Evolutionary conservation across 805 yeast species (phyloP).

Genomic region (Saccharomycopsis amapae): DNA sequence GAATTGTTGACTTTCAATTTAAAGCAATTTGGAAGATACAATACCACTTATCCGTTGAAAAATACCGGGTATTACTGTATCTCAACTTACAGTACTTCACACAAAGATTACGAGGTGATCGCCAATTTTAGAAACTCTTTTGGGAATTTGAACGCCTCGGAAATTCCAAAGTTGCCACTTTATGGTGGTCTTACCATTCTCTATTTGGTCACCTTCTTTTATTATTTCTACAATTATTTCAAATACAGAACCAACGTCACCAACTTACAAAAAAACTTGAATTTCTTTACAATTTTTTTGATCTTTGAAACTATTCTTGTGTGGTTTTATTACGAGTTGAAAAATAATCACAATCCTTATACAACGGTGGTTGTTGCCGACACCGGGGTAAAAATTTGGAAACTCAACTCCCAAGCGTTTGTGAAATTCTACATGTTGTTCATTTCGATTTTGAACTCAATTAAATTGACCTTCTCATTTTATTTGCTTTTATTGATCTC

Average conservation of each 20-base stretch:
- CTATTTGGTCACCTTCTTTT: constrained; percentile 73
- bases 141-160: constrained; percentile 84
- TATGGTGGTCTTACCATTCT: constrained; percentile 81
- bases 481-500: constrained; percentile 80
- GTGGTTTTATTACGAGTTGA: constrained; percentile 87
- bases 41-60: constrained; percentile 54
- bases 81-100: constrained; percentile 49
- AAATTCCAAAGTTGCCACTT: constrained; percentile 83
- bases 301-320: constrained; percentile 78
- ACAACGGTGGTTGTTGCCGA: constrained; percentile 22
- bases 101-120: constrained; percentile 48
- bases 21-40: constrained; percentile 50
- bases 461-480: constrained; percentile 79
- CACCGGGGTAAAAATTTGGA: constrained; percentile 28
- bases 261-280: constrained; percentile 83
- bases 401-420: constrained; percentile 41
- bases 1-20: constrained; percentile 52
- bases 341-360: constrained; percentile 42
- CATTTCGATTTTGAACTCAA: constrained; percentile 71
- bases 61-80: constrained; percentile 92
- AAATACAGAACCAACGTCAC: constrained; percentile 80
- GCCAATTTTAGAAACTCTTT: constrained; percentile 86
- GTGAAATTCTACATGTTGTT: constrained; percentile 71
- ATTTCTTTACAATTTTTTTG: constrained; percentile 77
- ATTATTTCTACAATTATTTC: constrained; percentile 79